Evolutionary conservation across 768 basidiomycete genomes (phyloP).

Genomic region (Rhodotorula sphaerocarpa): DNA sequence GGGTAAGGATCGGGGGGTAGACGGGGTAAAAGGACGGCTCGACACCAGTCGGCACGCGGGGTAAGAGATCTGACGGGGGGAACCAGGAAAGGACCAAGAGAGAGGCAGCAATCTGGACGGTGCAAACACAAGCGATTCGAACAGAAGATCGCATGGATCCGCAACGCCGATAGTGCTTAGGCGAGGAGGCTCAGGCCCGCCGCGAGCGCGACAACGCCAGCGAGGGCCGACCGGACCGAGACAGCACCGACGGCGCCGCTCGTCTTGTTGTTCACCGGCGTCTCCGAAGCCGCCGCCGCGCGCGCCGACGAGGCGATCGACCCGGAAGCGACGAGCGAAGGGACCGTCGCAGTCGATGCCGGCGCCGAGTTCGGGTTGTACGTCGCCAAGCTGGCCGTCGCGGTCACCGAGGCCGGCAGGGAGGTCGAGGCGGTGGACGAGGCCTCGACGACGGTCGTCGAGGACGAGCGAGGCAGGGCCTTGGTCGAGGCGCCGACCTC

Average conservation of each 20-base stretch:
- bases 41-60: background rate
- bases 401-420: background rate
- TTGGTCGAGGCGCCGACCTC: slow-evolving; percentile 23
- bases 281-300: background rate
- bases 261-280: background rate
- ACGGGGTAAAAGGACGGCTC: background rate
- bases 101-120: background rate
- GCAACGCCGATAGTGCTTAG: no score
- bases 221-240: background rate
- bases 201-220: background rate
- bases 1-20: background rate
- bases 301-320: slow-evolving; percentile 8
- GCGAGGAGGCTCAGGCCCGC: background rate
- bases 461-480: slow-evolving; percentile 6
- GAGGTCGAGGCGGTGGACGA: background rate
- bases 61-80: background rate
- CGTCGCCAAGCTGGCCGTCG: background rate
- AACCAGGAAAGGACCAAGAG: background rate
- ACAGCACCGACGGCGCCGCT: background rate
- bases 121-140: background rate
- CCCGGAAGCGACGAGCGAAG: slow-evolving; percentile 7
- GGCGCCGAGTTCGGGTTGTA: slow-evolving; percentile 11
- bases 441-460: background rate
- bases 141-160: background rate
- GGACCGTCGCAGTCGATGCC: slow-evolving; percentile 22